Evolutionary conservation across 2,329 filamentous ascomycete species (phyloP), one percentile per base, ranked within the genome.

Genomic region (Pyricularia sp.): DNA sequence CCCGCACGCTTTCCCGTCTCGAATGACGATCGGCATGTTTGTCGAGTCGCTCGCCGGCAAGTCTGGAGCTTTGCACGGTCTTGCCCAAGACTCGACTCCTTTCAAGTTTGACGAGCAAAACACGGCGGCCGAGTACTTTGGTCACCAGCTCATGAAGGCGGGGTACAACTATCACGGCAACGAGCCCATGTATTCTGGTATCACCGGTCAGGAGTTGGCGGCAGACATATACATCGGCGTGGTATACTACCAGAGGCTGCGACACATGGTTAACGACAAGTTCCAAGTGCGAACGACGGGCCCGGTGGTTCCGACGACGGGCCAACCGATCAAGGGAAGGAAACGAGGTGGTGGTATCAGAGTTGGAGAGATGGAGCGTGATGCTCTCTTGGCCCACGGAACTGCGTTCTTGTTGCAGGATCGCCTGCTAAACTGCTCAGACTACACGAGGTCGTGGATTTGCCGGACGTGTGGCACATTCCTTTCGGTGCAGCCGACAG

Each of bases 261-360:
- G 94, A 75, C 94, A 99, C 87, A 99, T 99, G 94, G 94, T 99
- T 65, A 97, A 97, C 84, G 94, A 99, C 78, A 99, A 99, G 78
- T 99, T 90, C 82, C 94, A 99, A 77, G 94, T 97, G 65, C 88
- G 94, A 76, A 97, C 94, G 2, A 97, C 94, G 0, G 94, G 94
- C 65, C 93, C 93, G 0, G 89, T 97, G 59, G 94, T 94, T 65
- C 85, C 88, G 28, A 86, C 94, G 19, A 97, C 93, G 0, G 93
- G 93, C 35, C 94, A 99, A 75, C 94, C 94, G 55, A 94, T 99
- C 81, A 97, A 97, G 81, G 94, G 94, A 68, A 84, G 94, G 75
- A 94, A 96, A 75, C 91, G 93, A 77, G 94, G 93, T 73, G 94
- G 94, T 79, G 94, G 94, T 87, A 97, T 99, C 74, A 92, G 94